A percentile compares a stretch with the other conserved stretches of the same genome.
phyloP scores from a whole-genome alignment of 495 filamentous ascomycete species.

The Penicillium simplicissimum region DNA sequence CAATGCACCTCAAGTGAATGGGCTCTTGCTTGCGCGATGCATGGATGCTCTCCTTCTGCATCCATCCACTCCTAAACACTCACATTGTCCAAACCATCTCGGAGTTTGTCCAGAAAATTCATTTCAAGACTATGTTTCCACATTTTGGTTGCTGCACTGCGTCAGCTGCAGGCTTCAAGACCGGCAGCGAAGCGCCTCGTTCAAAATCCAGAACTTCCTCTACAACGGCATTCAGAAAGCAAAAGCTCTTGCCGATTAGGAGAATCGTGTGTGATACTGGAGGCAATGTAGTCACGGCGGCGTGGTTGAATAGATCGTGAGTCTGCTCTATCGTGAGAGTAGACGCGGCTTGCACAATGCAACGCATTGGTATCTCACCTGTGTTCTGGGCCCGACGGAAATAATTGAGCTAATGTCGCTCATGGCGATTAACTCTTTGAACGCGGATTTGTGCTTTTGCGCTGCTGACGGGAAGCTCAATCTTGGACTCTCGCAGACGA shows the following conservation, averaged over 20 bases:
- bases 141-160: not conserved
- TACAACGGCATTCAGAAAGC: not conserved
- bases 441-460: not conserved
- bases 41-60: not conserved
- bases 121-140: not conserved
- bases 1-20: not conserved
- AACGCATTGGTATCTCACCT: not conserved
- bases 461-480: not conserved
- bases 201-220: not conserved
- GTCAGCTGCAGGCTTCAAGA: not conserved
- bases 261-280: not conserved
- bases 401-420: not conserved
- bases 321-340: not conserved
- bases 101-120: not conserved
- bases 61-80: not conserved
- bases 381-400: not conserved
- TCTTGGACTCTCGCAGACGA: not conserved
- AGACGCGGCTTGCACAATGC: not conserved
- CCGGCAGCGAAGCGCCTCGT: not conserved
- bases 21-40: not conserved
- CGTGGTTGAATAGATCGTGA: not conserved
- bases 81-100: not conserved
- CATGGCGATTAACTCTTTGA: not conserved
- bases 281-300: not conserved
- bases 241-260: not conserved